These are phyloP conservation scores for Xylariales sp. DNA, from an alignment of 2,329 filamentous ascomycete genomes.

Conservation along the genomic window DNA sequence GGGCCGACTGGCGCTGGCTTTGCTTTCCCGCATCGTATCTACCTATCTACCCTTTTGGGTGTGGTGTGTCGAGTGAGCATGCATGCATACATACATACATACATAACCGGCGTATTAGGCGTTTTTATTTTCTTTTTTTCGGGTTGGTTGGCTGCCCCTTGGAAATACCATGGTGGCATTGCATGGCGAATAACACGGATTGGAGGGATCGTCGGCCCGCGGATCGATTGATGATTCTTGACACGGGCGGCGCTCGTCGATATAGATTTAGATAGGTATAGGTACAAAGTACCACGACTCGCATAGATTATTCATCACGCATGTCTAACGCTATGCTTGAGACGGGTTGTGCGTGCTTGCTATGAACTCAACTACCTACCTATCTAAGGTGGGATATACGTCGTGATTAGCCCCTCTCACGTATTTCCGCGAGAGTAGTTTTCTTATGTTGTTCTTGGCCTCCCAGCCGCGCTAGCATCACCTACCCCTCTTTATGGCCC, in stretches of 20 bases:
- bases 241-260: too few species aligned
- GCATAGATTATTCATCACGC: background rate
- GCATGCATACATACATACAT: slow-evolving; percentile 20
- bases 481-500: too few species aligned
- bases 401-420: too few species aligned
- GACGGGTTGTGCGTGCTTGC: too few species aligned
- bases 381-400: too few species aligned
- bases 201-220: background rate
- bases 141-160: background rate
- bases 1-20: background rate
- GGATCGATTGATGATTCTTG: background rate
- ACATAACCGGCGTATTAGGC: slow-evolving; percentile 38
- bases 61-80: background rate
- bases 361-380: too few species aligned
- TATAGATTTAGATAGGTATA: slow-evolving; percentile 8
- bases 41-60: too few species aligned
- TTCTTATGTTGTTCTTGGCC: too few species aligned
- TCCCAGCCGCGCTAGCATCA: too few species aligned
- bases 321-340: background rate
- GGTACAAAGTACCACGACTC: background rate
- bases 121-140: slow-evolving; percentile 27
- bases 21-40: slow-evolving; percentile 2
- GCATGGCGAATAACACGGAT: slow-evolving; percentile 19
- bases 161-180: slow-evolving; percentile 36
- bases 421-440: too few species aligned